phyloP scores from a whole-genome alignment of 352 stramenopile genomes.

The Peronospora farinosa region DNA sequence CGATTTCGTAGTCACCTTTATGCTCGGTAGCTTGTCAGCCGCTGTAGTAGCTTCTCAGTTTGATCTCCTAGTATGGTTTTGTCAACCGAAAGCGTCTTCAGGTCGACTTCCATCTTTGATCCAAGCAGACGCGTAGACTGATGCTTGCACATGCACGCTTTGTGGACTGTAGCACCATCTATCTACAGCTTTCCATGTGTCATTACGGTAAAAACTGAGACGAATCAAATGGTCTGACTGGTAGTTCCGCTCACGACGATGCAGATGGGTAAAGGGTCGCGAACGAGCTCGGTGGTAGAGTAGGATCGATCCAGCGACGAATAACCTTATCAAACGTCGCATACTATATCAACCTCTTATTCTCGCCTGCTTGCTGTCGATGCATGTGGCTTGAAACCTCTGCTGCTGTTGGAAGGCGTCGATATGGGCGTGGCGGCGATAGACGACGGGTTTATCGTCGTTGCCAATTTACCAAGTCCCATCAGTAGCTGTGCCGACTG shows the following conservation, averaged over 20 bases:
- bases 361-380: conserved; percentile 15
- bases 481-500: conserved; percentile 57
- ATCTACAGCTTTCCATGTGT: conserved; percentile 27
- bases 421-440: conserved; percentile 8
- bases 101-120: conserved; percentile 63
- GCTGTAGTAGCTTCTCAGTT: conserved; percentile 31
- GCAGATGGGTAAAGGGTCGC: background rate
- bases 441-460: conserved; percentile 15
- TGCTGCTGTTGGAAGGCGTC: conserved; percentile 6
- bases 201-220: background rate
- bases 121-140: conserved; percentile 46
- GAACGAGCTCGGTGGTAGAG: no score
- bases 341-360: conserved; percentile 1
- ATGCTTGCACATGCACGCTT: conserved; percentile 31
- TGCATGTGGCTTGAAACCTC: conserved; percentile 8
- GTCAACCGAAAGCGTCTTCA: conserved; percentile 43
- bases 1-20: conserved; percentile 36
- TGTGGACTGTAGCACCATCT: conserved; percentile 14
- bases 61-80: conserved; percentile 33
- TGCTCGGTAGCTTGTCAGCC: conserved; percentile 10
- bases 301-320: no score
- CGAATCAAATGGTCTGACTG: background rate
- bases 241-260: background rate
- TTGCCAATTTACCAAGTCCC: conserved; percentile 33
- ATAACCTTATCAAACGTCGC: background rate